Percentiles rank a stretch among this genome's conserved stretches.
Conservation (phyloP, 2,329 filamentous ascomycete genomes). For the Diaporthe australafricana region DNA sequence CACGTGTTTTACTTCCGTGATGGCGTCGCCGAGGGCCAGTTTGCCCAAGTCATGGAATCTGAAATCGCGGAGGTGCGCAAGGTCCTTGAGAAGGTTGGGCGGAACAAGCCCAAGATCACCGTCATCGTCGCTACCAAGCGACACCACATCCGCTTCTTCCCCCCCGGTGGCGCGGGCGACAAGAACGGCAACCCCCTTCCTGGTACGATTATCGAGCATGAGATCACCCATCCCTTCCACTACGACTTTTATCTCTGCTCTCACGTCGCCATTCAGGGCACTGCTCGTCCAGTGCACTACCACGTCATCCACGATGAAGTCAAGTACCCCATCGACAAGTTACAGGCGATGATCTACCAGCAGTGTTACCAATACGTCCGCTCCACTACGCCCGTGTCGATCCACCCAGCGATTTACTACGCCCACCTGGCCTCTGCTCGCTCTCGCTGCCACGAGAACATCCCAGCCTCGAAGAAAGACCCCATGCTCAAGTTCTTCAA, state of each 20-base stretch:
- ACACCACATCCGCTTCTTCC: conserved; percentile 95
- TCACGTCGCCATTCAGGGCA: conserved; percentile 87
- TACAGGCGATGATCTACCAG: conserved; percentile 93
- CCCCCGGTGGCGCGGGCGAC: conserved; percentile 71
- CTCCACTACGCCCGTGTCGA: conserved; percentile 90
- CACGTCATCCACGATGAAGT: conserved; percentile 89
- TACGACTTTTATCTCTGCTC: conserved; percentile 83
- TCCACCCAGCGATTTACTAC: conserved; percentile 94
- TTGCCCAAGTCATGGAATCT: conserved; percentile 79
- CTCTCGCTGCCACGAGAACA: conserved; percentile 78
- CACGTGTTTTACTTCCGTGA: conserved; percentile 94
- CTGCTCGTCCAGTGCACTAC: conserved; percentile 92
- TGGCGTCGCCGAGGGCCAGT: conserved; percentile 90
- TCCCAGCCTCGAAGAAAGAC: conserved; percentile 57
- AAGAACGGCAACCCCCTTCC: conserved; percentile 85
- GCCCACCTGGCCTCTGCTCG: conserved; percentile 89
- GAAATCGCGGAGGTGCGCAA: conserved; percentile 80
- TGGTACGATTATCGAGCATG: conserved; percentile 87
- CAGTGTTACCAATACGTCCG: conserved; percentile 94
- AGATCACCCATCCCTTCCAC: conserved; percentile 91
- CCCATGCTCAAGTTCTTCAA: conserved; percentile 39
- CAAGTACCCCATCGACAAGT: conserved; percentile 70
- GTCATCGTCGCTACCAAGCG: conserved; percentile 93
- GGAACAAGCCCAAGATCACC: conserved; percentile 73
- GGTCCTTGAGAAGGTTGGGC: conserved; percentile 58